Evolutionary conservation across 2,329 filamentous ascomycete species (phyloP).

Genomic region (Raffaelea ambrosiae): DNA sequence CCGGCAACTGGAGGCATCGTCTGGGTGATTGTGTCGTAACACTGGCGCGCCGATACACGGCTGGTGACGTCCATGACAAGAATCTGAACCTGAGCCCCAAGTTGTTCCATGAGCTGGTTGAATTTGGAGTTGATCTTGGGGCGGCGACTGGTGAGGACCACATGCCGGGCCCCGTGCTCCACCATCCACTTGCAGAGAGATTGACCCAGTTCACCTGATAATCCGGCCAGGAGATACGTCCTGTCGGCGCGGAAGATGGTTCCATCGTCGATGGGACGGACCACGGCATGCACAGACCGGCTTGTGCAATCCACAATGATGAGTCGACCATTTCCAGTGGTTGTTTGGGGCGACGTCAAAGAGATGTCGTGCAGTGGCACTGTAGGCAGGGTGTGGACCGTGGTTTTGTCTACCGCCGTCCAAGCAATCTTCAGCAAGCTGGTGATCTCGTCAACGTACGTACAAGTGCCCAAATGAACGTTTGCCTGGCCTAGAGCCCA

Average conservation of each 20-base stretch:
- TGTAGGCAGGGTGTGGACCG: no score
- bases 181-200: conserved; percentile 32
- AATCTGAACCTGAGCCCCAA: not conserved
- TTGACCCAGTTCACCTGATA: conserved; percentile 25
- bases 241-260: conserved; percentile 9
- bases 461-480: not conserved
- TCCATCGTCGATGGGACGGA: not conserved
- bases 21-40: conserved; percentile 8
- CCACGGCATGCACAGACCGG: not conserved
- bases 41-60: not conserved
- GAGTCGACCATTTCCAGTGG: no score
- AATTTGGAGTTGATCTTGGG: not conserved
- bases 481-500: not conserved
- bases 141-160: conserved; percentile 29
- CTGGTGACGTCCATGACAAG: not conserved
- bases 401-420: no score
- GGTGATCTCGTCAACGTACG: not conserved
- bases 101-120: not conserved
- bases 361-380: no score
- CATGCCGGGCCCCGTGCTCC: conserved; percentile 23
- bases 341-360: no score
- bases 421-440: no score
- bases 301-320: not conserved
- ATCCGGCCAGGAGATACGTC: conserved; percentile 26
- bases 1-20: conserved; percentile 24